Conservation (phyloP, 1,284 basidiomycete species). For the Filobasidium uniguttulatum region DNA sequence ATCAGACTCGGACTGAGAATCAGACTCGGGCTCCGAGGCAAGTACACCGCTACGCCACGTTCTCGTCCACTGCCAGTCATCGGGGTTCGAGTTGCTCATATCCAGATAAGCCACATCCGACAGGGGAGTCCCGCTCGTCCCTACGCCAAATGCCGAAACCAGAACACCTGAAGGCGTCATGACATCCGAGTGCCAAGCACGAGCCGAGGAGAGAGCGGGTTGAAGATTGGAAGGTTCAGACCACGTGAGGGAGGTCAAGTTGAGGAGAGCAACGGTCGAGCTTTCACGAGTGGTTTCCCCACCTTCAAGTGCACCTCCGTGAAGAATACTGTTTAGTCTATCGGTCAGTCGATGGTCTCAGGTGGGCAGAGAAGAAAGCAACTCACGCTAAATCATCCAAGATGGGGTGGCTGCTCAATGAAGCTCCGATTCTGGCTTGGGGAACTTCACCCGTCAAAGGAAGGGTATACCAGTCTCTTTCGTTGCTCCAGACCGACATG, state of each 20-base stretch:
- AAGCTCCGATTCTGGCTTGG: slow-evolving; percentile 28
- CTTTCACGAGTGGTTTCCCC: slow-evolving; percentile 13
- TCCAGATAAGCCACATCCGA: slow-evolving; percentile 32
- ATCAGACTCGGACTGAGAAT: slow-evolving; percentile 1
- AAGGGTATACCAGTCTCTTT: slow-evolving; percentile 27
- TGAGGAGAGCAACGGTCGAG: slow-evolving; percentile 26
- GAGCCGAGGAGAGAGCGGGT: slow-evolving; percentile 24
- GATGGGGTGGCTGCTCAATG: slow-evolving; percentile 31
- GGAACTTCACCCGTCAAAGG: slow-evolving; percentile 28
- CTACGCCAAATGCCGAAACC: slow-evolving; percentile 33
- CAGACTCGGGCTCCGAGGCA: slow-evolving; percentile 11
- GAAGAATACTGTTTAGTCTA: slow-evolving; percentile 20
- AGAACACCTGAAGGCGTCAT: slow-evolving; percentile 36
- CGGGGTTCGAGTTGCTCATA: slow-evolving; percentile 24
- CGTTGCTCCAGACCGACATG: slow-evolving; percentile 27
- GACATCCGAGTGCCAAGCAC: slow-evolving; percentile 32
- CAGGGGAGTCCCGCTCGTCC: slow-evolving; percentile 20
- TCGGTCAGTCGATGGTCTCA: not conserved
- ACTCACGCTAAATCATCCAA: slow-evolving; percentile 25
- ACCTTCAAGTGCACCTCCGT: slow-evolving; percentile 25
- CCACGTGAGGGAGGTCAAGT: slow-evolving; percentile 34
- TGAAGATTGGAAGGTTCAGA: slow-evolving; percentile 30
- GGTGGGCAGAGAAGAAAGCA: not conserved
- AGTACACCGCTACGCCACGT: slow-evolving; percentile 29
- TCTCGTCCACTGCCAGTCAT: slow-evolving; percentile 30